A percentile compares a stretch with the other conserved stretches of the same genome.
Evolutionary conservation across 2,329 filamentous ascomycete species (phyloP).

Genomic region (Metarhizium sp.): DNA sequence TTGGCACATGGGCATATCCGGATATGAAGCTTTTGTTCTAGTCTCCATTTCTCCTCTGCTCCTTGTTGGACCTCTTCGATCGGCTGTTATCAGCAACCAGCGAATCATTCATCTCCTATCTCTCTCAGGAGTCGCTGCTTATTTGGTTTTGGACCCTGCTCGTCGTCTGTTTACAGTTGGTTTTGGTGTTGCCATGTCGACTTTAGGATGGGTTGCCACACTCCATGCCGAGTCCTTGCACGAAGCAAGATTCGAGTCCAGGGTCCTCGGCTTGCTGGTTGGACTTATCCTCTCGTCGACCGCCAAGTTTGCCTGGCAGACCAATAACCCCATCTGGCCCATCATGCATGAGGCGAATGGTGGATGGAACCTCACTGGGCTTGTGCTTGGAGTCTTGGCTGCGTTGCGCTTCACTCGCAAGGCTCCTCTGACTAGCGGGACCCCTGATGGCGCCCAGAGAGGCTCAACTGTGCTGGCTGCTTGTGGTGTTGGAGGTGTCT

Average conservation of each 20-base stretch:
- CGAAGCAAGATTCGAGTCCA: constrained; percentile 66
- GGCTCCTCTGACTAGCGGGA: constrained; percentile 37
- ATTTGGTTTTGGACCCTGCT: constrained; percentile 62
- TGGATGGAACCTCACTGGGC: constrained; percentile 80
- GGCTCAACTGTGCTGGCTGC: constrained; percentile 64
- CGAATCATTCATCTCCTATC: constrained; percentile 67
- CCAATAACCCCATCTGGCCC: constrained; percentile 96
- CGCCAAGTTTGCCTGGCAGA: constrained; percentile 85
- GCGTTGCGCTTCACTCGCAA: constrained; percentile 66
- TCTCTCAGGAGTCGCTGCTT: constrained; percentile 70
- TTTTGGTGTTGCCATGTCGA: constrained; percentile 71
- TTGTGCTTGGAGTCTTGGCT: constrained; percentile 67
- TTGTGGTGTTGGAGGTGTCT: constrained; percentile 69
- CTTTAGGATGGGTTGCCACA: constrained; percentile 74
- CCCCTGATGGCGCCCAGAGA: constrained; percentile 31
- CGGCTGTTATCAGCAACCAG: constrained; percentile 57
- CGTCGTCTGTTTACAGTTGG: constrained; percentile 71
- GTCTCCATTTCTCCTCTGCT: constrained; percentile 72
- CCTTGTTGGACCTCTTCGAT: constrained; percentile 62
- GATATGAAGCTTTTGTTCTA: constrained; percentile 87
- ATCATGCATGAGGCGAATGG: constrained; percentile 85
- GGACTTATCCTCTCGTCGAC: constrained; percentile 80
- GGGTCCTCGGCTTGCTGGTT: constrained; percentile 69
- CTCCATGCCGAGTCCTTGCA: constrained; percentile 71
- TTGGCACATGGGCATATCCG: constrained; percentile 98